These are phyloP conservation scores for Coffea canephora DNA, from an alignment of 257 asterid species.

Conservation along the genomic window DNA sequence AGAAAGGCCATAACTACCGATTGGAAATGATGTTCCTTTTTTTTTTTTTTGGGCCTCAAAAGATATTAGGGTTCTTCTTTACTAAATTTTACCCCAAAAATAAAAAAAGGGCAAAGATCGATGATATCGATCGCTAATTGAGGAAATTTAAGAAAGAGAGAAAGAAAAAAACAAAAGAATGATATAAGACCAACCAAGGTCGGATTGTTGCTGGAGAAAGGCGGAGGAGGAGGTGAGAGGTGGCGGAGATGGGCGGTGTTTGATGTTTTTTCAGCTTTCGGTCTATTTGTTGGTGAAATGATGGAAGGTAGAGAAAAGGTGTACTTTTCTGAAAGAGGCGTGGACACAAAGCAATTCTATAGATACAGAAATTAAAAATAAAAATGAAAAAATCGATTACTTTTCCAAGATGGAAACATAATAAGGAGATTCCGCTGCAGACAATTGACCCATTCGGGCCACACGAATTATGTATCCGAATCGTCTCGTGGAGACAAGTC, in stretches of 20 bases:
- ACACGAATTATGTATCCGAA: no score
- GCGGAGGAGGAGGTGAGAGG: background rate
- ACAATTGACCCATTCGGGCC: no score
- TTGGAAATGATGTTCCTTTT: background rate
- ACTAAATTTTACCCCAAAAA: background rate
- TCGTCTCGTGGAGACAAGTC: no score
- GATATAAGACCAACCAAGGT: background rate
- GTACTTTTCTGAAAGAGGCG: constrained; percentile 20
- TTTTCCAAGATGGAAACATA: no score
- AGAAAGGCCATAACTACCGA: constrained; percentile 33
- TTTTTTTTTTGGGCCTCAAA: background rate
- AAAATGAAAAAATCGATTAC: background rate
- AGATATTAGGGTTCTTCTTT: background rate
- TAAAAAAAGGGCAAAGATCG: constrained; percentile 8
- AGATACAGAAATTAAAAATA: constrained; percentile 23
- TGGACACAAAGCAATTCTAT: constrained; percentile 31
- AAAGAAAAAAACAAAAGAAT: background rate
- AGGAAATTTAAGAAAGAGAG: background rate
- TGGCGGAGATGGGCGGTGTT: constrained; percentile 2
- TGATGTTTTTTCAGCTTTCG: background rate
- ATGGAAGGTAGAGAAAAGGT: background rate
- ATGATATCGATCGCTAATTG: constrained; percentile 8
- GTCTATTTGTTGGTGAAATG: background rate
- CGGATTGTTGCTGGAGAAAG: background rate
- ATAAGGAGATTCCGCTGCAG: no score